Conservation (phyloP, 1,284 basidiomycete species). For the Irpex sp. region DNA sequence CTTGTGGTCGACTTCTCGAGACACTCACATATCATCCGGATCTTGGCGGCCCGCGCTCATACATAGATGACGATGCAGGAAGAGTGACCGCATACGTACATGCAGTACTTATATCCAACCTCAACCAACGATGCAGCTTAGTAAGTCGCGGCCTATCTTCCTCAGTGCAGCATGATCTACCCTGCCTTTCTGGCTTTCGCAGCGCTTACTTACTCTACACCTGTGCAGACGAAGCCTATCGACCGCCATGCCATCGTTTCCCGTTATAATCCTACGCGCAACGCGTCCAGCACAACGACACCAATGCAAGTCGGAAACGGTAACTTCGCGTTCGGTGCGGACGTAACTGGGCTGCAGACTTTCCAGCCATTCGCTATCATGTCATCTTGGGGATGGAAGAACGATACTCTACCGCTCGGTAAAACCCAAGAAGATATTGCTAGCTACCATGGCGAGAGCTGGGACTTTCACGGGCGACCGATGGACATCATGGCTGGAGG, state of each 20-base stretch:
- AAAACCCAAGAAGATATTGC: slow-evolving; percentile 41
- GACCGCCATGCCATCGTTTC: slow-evolving; percentile 43
- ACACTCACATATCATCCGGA: background rate
- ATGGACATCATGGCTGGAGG: slow-evolving; percentile 49
- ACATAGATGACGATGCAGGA: background rate
- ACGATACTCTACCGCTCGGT: slow-evolving; percentile 47
- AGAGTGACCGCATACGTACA: background rate
- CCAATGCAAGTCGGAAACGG: slow-evolving; percentile 63
- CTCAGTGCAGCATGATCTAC: background rate
- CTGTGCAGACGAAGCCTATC: slow-evolving; percentile 17
- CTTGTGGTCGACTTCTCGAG: background rate
- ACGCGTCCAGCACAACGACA: slow-evolving; percentile 42
- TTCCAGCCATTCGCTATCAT: slow-evolving; percentile 53
- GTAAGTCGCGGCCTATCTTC: background rate
- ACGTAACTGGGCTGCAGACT: slow-evolving; percentile 56
- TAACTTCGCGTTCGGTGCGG: slow-evolving; percentile 58
- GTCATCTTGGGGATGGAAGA: slow-evolving; percentile 63
- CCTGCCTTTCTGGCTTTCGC: background rate
- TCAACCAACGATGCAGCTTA: background rate
- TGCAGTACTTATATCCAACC: background rate
- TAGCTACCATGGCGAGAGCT: slow-evolving; percentile 45
- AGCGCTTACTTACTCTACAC: background rate
- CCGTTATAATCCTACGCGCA: slow-evolving; percentile 49
- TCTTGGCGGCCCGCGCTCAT: background rate
- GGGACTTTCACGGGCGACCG: slow-evolving; percentile 45